Base-by-base conservation (phyloP, 2,329 filamentous ascomycete genomes). In the Fusarium sublunatum region DNA sequence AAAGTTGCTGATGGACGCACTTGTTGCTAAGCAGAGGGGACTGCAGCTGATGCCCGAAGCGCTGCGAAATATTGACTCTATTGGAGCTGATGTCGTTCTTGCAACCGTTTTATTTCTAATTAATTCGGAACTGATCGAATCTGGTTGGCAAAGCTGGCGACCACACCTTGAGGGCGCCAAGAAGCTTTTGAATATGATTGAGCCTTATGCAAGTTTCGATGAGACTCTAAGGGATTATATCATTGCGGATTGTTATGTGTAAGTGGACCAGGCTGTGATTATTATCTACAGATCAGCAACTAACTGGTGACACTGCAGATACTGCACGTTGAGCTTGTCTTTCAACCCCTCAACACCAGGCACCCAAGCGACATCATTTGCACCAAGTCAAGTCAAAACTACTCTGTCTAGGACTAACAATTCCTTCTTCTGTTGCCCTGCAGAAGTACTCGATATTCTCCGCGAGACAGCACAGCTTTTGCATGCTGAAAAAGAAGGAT, bases 41-140 rank as follows among this genome's bases (percentile, higher is more conserved):
- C 69, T 82, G 10, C 69, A 70, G 4, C 70, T 80, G 25, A 77
- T 82, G 65, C 74, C 72, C 9, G 48, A 64, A 4, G 79, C 79
- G 2, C 55, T 83, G 4, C 72, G 75, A 34, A 66, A 76, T 22
- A 69, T 79, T 11, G 73, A 75, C 4, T 67, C 72, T 0, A 72
- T 74, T 2, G 75, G 74, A 47, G 73, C 73, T 12, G 78, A 80
- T 39, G 73, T 79, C 3, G 71, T 81, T 9, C 74, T 83, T 3
- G 77, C 80, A 6, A 78, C 81, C 2, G 77, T 80, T 5, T 71
- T 82, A 7, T 82, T 83, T 69, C 79, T 83, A 56, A 74, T 83
- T 70, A 81, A 82, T 54, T 73, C 82, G 13, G 79, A 83, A 64
- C 73, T 83, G 26, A 79, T 83, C 36, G 80, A 82, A 67, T 81